These are phyloP conservation scores for Durusdinium trenchii DNA, from an alignment of 73 alveolate species.

Conservation along the genomic window DNA sequence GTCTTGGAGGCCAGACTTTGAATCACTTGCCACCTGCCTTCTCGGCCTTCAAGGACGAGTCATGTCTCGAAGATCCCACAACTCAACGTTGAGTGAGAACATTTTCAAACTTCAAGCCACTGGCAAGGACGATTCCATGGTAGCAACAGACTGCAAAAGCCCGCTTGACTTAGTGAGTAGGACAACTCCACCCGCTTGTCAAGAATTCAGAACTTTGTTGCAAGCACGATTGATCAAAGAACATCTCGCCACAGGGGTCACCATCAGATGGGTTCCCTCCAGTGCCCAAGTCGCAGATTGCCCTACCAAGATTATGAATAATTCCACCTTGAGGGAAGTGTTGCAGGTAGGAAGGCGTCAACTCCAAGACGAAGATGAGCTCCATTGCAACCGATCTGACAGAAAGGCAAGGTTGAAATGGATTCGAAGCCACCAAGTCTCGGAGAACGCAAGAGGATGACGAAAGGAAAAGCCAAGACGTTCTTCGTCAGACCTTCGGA, in stretches of 20 bases:
- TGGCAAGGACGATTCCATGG: neutral
- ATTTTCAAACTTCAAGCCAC: no score
- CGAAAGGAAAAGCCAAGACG: neutral
- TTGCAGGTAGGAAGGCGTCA: neutral
- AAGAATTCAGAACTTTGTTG: neutral
- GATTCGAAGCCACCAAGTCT: neutral
- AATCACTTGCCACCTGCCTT: neutral
- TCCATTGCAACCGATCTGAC: neutral
- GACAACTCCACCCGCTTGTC: neutral
- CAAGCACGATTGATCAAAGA: neutral
- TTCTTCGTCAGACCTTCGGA: no score
- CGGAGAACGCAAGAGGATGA: neutral
- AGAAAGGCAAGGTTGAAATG: neutral
- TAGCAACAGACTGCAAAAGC: no score
- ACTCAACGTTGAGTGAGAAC: neutral
- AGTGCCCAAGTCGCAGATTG: neutral
- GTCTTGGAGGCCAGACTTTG: neutral
- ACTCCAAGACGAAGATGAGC: neutral
- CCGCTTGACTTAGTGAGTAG: neutral
- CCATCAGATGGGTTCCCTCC: neutral
- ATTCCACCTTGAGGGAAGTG: neutral
- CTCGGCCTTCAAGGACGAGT: neutral
- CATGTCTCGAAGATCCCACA: neutral
- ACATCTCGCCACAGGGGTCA: neutral
- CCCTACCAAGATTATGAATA: neutral